Evolutionary conservation across 768 basidiomycete genomes (phyloP).

Genomic region (Amylocystis lapponica): DNA sequence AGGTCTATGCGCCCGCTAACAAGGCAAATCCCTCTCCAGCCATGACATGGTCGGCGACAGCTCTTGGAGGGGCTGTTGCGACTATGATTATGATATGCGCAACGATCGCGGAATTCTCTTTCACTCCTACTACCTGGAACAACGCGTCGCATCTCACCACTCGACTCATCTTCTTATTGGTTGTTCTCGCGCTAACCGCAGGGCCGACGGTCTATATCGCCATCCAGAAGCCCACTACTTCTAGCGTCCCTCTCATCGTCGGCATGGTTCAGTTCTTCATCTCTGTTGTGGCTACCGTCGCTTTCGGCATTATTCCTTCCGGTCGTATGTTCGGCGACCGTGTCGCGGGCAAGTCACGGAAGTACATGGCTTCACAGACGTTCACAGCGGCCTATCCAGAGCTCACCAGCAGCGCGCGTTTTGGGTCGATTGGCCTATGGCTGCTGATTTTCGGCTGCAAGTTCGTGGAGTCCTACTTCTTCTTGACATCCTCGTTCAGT

Average conservation of each 20-base stretch:
- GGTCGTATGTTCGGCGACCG: slow-evolving; percentile 99
- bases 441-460: slow-evolving; percentile 94
- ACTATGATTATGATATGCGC: slow-evolving; percentile 92
- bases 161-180: slow-evolving; percentile 84
- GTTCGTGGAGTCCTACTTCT: slow-evolving; percentile 96
- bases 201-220: slow-evolving; percentile 95
- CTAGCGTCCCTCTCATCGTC: slow-evolving; percentile 81
- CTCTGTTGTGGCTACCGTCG: slow-evolving; percentile 74
- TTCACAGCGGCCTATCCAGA: slow-evolving; percentile 96
- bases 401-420: slow-evolving; percentile 64
- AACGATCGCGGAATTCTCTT: slow-evolving; percentile 91
- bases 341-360: slow-evolving; percentile 94
- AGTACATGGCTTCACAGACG: slow-evolving; percentile 97
- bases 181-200: slow-evolving; percentile 88
- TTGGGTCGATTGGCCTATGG: slow-evolving; percentile 86
- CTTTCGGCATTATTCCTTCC: slow-evolving; percentile 87
- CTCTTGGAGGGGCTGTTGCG: slow-evolving; percentile 93
- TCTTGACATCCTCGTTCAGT: slow-evolving; percentile 94
- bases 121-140: slow-evolving; percentile 98
- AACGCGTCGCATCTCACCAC: slow-evolving; percentile 96
- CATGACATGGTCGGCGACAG: slow-evolving; percentile 94
- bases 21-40: slow-evolving; percentile 67
- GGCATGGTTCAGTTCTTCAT: slow-evolving; percentile 93
- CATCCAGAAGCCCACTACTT: slow-evolving; percentile 58
- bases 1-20: slow-evolving; percentile 74